These are phyloP conservation scores for Umbelopsis isabellina DNA, from an alignment of 192 early-diverging fungal genomes.

Conservation along the genomic window DNA sequence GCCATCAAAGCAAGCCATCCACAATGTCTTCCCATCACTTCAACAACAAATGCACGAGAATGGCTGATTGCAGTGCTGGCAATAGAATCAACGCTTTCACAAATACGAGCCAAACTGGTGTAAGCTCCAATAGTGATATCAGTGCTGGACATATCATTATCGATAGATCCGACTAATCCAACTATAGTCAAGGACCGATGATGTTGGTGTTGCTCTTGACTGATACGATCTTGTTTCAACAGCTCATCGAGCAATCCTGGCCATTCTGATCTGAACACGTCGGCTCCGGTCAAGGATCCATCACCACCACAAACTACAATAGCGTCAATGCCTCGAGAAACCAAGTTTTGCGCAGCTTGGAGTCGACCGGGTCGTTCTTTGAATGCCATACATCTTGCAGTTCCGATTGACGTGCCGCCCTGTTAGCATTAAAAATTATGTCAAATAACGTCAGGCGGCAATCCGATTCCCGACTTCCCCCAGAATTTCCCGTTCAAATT, in stretches of 20 bases:
- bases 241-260: constrained; percentile 79
- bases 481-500: constrained; percentile 7
- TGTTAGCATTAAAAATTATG: constrained; percentile 27
- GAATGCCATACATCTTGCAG: constrained; percentile 89
- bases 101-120: constrained; percentile 92
- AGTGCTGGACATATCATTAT: constrained; percentile 88
- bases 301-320: constrained; percentile 96
- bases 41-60: constrained; percentile 95
- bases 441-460: neutral
- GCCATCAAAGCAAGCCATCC: constrained; percentile 94
- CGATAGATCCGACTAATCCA: constrained; percentile 95
- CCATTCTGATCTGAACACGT: constrained; percentile 92
- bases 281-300: constrained; percentile 95
- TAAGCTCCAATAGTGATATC: constrained; percentile 97
- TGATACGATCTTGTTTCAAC: constrained; percentile 60
- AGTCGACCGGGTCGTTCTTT: constrained; percentile 85
- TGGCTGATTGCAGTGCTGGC: constrained; percentile 92
- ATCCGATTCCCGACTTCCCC: neutral
- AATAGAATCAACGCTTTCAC: constrained; percentile 93
- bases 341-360: constrained; percentile 78
- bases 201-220: constrained; percentile 56
- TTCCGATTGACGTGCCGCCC: constrained; percentile 96
- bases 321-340: constrained; percentile 92
- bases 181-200: constrained; percentile 87
- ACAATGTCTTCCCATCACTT: constrained; percentile 98